Evolutionary conservation across 2,329 filamentous ascomycete genomes (phyloP), one percentile per base, ranked within the genome.

Genomic region (Aspergillus awamori): DNA sequence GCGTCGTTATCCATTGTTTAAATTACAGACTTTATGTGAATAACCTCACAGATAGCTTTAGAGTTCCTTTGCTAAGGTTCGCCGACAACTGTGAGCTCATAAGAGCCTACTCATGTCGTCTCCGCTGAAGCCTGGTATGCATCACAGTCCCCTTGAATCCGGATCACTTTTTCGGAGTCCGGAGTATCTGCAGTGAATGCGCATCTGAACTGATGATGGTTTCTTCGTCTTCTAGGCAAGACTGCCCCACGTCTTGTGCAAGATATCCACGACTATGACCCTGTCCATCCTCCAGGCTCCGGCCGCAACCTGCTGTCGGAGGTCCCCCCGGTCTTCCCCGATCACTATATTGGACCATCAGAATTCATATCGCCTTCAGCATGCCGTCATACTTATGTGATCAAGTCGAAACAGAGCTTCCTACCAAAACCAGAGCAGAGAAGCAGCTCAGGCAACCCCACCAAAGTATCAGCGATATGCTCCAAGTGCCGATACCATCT

Each of bases 401-500:
- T 78, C 49, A 89, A 90, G 70, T 63, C 76, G 20, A 77, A 80
- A 49, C 86, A 89, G 72, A 86, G 83, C 57, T 72, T 77, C 33
- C 70, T 82, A 26, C 80, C 82, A 5, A 71, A 72, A 10, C 71
- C 78, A 47, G 76, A 76, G 17, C 72, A 76, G 54, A 72, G 70
- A 61, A 75, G 75, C 49, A 69, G 59, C 17, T 72, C 76, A 10
- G 80, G 82, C 59, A 80, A 81, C 2, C 70, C 80, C 51, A 87
- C 84, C 70, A 86, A 82, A 65, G 79, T 89, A 28, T 83, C 87
- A 15, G 81, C 86, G 3, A 82, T 86, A 65, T 91, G 89, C 74
- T 76, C 80, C 59, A 80, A 79, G 61, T 91, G 89, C 71, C 83
- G 86, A 55, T 81, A 82, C 69, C 88, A 91, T 74, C 77, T 89